Base-by-base conservation (phyloP, 2,329 filamentous ascomycete genomes). In the Curvularia sp. region DNA sequence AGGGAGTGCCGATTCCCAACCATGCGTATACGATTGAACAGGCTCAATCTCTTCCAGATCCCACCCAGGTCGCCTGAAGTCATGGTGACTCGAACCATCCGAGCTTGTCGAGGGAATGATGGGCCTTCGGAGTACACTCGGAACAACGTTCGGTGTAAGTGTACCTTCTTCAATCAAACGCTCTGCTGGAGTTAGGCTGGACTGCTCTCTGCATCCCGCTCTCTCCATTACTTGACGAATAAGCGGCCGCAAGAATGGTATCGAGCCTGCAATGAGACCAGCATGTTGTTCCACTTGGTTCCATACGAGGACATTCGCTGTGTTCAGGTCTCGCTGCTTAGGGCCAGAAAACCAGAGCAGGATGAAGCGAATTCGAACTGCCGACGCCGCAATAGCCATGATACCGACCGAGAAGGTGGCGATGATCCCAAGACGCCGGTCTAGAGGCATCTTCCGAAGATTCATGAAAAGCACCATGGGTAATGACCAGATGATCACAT, bases 351-450 rank as follows among this genome's bases (percentile, higher is more conserved):
- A 55, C 74, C 74, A 76, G n/a, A 68, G 55, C 3, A 66, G 41
- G 4, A 72, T 58, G n/a, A 68, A 62, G 30, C 58, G 66, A 1
- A 76, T 63, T 6, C 74, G 69, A 13, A 72, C 50, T 2, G 70
- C 67, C 9, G 74, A 76, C 1, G 71, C 72, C 12, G 70, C 50
- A 13, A 76, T 66, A 13, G 73, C 71, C 3, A 75, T 18, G 46
- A 74, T 64, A 8, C 74, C 73, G 52, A 75, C 60, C 18, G 71
- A 71, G 63, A 75, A 75, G 47, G 72, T 73, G 35, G 62, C 70
- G 8, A 68, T 39, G n/a, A 88, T 77, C 1, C 82, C 84, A 13
- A 83, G 67, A 63, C 85, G 84, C 49, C 83, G 81, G 4, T 76
- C 74, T 0, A 62, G 60, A 0, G 81, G 79, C 42, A 85, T 82